Conservation (phyloP, 257 asterid genomes). For the Solanum infundibuliforme region DNA sequence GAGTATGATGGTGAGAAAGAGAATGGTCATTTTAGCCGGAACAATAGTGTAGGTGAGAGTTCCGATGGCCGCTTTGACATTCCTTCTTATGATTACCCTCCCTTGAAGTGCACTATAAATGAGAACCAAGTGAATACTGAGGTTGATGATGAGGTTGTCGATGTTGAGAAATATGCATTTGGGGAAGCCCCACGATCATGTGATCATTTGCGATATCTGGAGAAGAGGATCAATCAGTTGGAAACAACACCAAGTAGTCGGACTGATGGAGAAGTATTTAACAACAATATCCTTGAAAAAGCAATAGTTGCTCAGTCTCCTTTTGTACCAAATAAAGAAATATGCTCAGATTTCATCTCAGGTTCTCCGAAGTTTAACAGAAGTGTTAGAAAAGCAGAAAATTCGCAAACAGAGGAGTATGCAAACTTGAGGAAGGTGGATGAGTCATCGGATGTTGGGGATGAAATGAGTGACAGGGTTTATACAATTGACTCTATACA, state of each 20-base stretch:
- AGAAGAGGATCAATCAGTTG: slow-evolving; percentile 58
- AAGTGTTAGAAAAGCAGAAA: slow-evolving; percentile 46
- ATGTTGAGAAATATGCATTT: slow-evolving; percentile 64
- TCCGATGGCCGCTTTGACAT: slow-evolving; percentile 31
- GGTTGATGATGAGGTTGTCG: slow-evolving; percentile 44
- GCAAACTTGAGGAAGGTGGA: slow-evolving; percentile 40
- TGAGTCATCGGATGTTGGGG: slow-evolving; percentile 49
- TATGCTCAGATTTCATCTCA: slow-evolving; percentile 28
- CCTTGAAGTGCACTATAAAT: slow-evolving; percentile 59
- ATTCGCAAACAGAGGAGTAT: slow-evolving; percentile 33
- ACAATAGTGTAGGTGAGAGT: slow-evolving; percentile 35
- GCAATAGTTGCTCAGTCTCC: slow-evolving; percentile 77
- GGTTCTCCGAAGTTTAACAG: slow-evolving; percentile 47
- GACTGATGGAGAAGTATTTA: slow-evolving; percentile 41
- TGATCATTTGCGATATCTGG: slow-evolving; percentile 66
- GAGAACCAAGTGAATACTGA: slow-evolving; percentile 31
- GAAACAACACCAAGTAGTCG: slow-evolving; percentile 63
- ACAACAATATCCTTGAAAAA: slow-evolving; percentile 55
- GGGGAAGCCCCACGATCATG: slow-evolving; percentile 57
- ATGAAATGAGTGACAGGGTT: slow-evolving; percentile 66
- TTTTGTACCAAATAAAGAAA: slow-evolving; percentile 34
- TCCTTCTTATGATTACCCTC: slow-evolving; percentile 60
- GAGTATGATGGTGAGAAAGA: slow-evolving; percentile 47
- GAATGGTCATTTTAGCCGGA: slow-evolving; percentile 18
- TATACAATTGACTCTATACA: slow-evolving; percentile 81